Evolutionary conservation across 148 eudicot genomes (phyloP), one percentile per base, ranked within the genome.

Genomic region (Oxyria digyna): DNA sequence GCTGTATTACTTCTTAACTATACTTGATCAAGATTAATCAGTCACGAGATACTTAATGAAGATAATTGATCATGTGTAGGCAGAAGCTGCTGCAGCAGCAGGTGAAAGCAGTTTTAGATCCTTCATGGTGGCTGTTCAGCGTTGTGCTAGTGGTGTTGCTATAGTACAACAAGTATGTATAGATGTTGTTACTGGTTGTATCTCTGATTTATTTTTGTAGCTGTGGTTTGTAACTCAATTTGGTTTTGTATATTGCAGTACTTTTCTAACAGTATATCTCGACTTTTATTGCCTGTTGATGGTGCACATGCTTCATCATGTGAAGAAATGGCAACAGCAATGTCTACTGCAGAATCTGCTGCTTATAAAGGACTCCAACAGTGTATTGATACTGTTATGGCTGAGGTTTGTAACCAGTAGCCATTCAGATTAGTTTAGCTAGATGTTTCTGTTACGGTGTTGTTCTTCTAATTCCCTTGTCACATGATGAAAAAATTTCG

Each of bases 51-150:
- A n/a, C n/a, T n/a, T n/a, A n/a, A n/a, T n/a, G n/a, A n/a, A n/a
- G 29, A 70, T 50, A 37, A 68, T 73, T 67, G 68, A 52, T 81
- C 31, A 37, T 73, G 57, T 75, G 68, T 70, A 94, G 99, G 99
- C 96, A 46, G 99, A 94, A 83, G 96, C 97, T 79, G 96, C 99
- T 45, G 99, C 99, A 37, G 96, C 99, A 43, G 97, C 97, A 67
- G 96, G 99, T 68, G 97, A 94, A 85, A 91, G 93, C 85, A 91
- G 99, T 79, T 94, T 94, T 72, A 88, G 87, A 81, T 82, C 99
- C 74, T 91, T 94, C 79, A 91, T 94, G 99, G 97, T 91, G 72
- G 89, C 99, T 69, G 99, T 94, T 37, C 99, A 90, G 75, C 99
- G 89, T 33, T 88, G 97, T 73, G 96, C 96, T 67, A 94, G 99